Evolutionary conservation across 176 grass and related monocot genomes (phyloP).

Genomic region (Eragrostis curvula): DNA sequence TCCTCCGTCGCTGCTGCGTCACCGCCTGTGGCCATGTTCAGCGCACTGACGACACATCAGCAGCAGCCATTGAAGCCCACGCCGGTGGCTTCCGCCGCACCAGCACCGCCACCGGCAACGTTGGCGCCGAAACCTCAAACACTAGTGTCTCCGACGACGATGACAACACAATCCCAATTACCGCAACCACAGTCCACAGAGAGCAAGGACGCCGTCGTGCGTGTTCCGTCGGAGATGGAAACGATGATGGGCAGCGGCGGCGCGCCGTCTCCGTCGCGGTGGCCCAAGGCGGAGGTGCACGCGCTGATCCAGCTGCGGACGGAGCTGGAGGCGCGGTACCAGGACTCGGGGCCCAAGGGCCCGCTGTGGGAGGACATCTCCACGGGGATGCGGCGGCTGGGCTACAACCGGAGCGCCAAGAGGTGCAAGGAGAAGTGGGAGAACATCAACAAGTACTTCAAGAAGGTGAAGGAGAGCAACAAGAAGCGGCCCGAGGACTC

Average conservation of each 20-base stretch:
- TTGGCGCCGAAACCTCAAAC: not conserved
- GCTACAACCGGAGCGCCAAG: slow-evolving; percentile 86
- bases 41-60: not conserved
- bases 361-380: slow-evolving; percentile 99
- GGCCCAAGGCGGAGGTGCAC: slow-evolving; percentile 96
- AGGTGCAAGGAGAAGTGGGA: slow-evolving; percentile 99
- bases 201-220: slow-evolving; percentile 33
- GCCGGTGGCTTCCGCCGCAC: slow-evolving; percentile 32
- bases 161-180: slow-evolving; percentile 16
- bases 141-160: not conserved
- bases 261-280: slow-evolving; percentile 64
- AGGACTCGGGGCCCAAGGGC: slow-evolving; percentile 78
- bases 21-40: slow-evolving; percentile 9
- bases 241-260: slow-evolving; percentile 32
- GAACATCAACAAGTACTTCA: slow-evolving; percentile 99
- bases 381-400: slow-evolving; percentile 70
- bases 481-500: slow-evolving; percentile 86
- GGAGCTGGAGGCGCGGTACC: slow-evolving; percentile 76
- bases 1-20: slow-evolving; percentile 17
- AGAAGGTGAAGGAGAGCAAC: slow-evolving; percentile 99
- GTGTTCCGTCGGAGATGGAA: slow-evolving; percentile 27
- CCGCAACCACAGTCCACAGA: slow-evolving; percentile 3
- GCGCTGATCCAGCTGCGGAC: slow-evolving; percentile 87
- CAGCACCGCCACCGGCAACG: not conserved
- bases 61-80: slow-evolving; percentile 23